Base-by-base conservation (phyloP, 306 rosid genomes). In the Pterocarpus santalinus region DNA sequence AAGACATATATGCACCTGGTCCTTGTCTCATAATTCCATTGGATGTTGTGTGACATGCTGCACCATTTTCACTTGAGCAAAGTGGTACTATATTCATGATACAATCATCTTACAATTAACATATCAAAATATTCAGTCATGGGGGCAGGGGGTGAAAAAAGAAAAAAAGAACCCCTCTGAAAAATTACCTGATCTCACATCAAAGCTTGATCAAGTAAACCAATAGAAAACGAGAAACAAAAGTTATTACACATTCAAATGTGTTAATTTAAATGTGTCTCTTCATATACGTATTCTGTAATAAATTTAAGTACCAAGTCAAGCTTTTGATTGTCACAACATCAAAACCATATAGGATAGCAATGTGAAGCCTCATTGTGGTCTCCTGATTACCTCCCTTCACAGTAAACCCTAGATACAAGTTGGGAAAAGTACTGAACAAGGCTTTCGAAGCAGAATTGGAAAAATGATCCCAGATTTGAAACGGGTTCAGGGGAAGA, bases 301-400 rank as follows among this genome's bases (percentile, higher is more conserved):
- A 88, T 84, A 84, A 82, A 88, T 82, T 83, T 65, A 85, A 90
- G 85, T 91, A 84, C 60, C 83, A 88, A 91, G 78, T 87, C 87
- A 81, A 87, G 87, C 85, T 82, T 85, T 89, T 81, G 81, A 88
- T 64, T 78, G 88, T 78, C 88, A 88, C 87, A 85, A 80, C 82
- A 89, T 83, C 78, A 87, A 73, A 69, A 67, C 60, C 86, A 69
- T 70, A 83, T 55, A 81, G 79, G 64, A 84, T 74, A 81, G 87
- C 86, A 92, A 70, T 84, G 84, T 81, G 87, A 88, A 78, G 87
- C 93, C 88, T 86, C 90, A 68, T 75, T 86, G 86, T 62, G 80
- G 86, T 85, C 86, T 85, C 85, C 87, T 71, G 87, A 78, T 73
- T 87, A 71, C 81, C 79, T 76, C 78, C 82, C 85, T 83, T 80